These are phyloP conservation scores for Silene vulgaris DNA, from an alignment of 179 eudicot genomes.

Conservation along the genomic window DNA sequence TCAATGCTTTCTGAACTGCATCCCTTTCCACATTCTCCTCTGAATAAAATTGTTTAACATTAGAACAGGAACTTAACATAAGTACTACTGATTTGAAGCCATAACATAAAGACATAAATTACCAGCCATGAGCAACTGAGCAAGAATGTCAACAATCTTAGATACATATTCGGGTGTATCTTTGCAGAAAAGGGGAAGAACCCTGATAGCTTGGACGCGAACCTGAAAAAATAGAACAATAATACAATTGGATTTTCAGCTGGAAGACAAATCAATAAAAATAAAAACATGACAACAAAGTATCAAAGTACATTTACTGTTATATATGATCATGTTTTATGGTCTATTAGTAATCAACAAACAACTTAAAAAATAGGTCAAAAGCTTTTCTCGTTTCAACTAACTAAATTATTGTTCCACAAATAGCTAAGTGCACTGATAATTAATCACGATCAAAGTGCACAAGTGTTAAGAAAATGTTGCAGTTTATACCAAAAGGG, in stretches of 20 bases:
- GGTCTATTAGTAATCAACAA: too few relatives aligned
- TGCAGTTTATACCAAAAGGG: too few relatives aligned
- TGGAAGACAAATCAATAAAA: neutral
- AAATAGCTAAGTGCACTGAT: too few relatives aligned
- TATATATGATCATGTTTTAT: too few relatives aligned
- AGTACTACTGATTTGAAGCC: neutral
- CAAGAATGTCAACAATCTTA: constrained; percentile 86
- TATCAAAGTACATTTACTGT: too few relatives aligned
- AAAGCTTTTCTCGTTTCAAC: too few relatives aligned
- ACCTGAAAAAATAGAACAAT: constrained; percentile 40
- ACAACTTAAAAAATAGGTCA: too few relatives aligned
- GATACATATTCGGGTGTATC: constrained; percentile 85
- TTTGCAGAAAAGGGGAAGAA: constrained; percentile 95
- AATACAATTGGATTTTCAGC: constrained; percentile 7
- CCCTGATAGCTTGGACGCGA: constrained; percentile 95
- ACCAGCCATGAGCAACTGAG: constrained; percentile 92
- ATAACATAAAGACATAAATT: constrained; percentile 22
- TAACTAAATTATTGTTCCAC: too few relatives aligned
- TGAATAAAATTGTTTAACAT: constrained; percentile 26
- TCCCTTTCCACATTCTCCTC: constrained; percentile 98
- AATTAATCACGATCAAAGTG: too few relatives aligned
- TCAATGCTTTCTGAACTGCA: constrained; percentile 90
- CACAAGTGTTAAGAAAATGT: too few relatives aligned
- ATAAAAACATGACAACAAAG: too few relatives aligned
- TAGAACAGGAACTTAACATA: neutral